These are phyloP conservation scores for Capsicum baccatum DNA, from an alignment of 257 asterid genomes.

Conservation along the genomic window DNA sequence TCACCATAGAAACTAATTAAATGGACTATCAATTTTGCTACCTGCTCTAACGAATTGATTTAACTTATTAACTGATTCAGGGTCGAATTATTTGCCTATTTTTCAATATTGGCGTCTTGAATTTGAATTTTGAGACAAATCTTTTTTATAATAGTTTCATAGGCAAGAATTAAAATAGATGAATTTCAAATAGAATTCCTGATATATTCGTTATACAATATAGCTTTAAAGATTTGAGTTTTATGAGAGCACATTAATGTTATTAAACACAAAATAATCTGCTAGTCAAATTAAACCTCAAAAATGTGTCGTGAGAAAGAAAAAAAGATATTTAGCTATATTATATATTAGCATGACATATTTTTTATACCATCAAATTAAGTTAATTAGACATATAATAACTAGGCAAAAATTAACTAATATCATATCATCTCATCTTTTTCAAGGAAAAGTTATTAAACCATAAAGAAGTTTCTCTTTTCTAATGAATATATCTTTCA, in stretches of 20 bases:
- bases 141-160: too few species aligned
- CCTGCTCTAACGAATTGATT: constrained; percentile 5
- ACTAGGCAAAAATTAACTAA: background rate
- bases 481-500: background rate
- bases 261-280: too few species aligned
- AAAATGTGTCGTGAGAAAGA: background rate
- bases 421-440: background rate
- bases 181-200: too few species aligned
- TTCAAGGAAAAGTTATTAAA: background rate
- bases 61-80: background rate
- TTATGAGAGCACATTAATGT: too few species aligned
- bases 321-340: background rate
- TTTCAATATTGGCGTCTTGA: background rate
- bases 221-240: too few species aligned
- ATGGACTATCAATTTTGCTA: background rate
- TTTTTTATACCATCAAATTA: background rate
- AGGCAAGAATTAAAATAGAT: too few species aligned
- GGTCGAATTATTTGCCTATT: background rate
- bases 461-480: background rate
- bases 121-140: too few species aligned
- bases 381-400: background rate
- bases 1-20: background rate
- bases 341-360: background rate
- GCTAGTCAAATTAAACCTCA: background rate
- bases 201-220: too few species aligned